Conservation (phyloP, 139 green algal genomes). For the Yamagishiella unicocca region DNA sequence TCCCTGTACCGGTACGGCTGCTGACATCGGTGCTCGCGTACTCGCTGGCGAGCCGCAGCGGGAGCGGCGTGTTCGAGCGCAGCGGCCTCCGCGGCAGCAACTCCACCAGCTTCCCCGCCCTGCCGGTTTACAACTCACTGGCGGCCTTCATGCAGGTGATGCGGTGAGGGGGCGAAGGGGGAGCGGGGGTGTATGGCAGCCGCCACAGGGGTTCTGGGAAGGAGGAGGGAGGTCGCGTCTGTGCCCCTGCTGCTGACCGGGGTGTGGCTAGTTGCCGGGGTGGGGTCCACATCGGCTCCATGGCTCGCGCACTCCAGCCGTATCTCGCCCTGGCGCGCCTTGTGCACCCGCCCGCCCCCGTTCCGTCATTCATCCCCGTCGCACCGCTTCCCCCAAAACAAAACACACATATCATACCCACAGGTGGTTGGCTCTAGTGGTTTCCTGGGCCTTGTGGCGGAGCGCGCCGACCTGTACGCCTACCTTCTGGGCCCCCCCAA, state of each 20-base stretch:
- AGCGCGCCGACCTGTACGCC: slow-evolving; percentile 28
- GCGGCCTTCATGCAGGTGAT: slow-evolving; percentile 32
- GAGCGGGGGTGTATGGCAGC: no score
- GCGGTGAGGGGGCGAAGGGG: no score
- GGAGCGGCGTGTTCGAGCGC: slow-evolving; percentile 9
- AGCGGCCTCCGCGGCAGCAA: slow-evolving; percentile 32
- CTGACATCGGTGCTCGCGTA: no score
- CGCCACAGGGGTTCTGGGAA: no score
- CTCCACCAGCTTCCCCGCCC: slow-evolving; percentile 12
- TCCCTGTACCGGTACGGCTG: no score
- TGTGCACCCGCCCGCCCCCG: neutral
- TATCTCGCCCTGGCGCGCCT: neutral
- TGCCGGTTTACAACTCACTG: slow-evolving; percentile 18
- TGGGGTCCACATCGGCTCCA: neutral
- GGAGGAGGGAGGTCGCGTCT: no score
- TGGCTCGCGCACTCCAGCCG: neutral
- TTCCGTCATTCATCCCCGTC: neutral
- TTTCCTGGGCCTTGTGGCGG: slow-evolving; percentile 31
- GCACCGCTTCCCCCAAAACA: neutral
- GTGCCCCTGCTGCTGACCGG: no score
- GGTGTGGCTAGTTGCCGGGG: neutral
- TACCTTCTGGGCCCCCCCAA: slow-evolving; percentile 24
- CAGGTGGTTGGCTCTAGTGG: neutral
- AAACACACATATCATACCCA: neutral
- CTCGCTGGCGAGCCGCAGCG: neutral